Evolutionary conservation across 2,329 filamentous ascomycete genomes (phyloP).

Genomic region (Exophiala bonariae): DNA sequence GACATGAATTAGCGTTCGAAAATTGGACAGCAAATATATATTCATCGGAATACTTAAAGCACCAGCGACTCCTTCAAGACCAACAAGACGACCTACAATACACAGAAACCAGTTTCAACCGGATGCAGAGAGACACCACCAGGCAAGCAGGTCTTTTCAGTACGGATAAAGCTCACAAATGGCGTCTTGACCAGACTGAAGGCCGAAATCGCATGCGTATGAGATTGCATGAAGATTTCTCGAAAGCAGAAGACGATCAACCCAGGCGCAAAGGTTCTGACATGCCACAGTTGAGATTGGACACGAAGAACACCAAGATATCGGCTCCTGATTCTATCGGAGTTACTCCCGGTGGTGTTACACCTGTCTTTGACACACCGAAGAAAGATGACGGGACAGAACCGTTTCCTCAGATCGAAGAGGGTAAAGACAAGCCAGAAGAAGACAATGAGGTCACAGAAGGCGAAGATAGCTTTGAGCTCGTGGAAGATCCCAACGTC

Average conservation of each 20-base stretch:
- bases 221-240: slow-evolving; percentile 72
- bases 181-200: slow-evolving; percentile 94
- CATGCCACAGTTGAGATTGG: slow-evolving; percentile 45
- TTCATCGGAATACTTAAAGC: slow-evolving; percentile 85
- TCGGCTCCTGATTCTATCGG: slow-evolving; percentile 44
- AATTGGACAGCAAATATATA: slow-evolving; percentile 97
- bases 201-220: slow-evolving; percentile 93
- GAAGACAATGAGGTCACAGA: slow-evolving; percentile 37
- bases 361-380: slow-evolving; percentile 17
- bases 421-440: slow-evolving; percentile 30
- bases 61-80: slow-evolving; percentile 85
- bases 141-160: slow-evolving; percentile 81
- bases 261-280: slow-evolving; percentile 75
- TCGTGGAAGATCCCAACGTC: slow-evolving; percentile 90
- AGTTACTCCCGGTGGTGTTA: slow-evolving; percentile 33
- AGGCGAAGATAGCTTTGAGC: slow-evolving; percentile 89
- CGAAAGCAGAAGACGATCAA: slow-evolving; percentile 56
- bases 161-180: slow-evolving; percentile 65
- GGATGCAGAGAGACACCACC: slow-evolving; percentile 74
- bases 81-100: slow-evolving; percentile 87
- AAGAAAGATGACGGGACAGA: slow-evolving; percentile 17
- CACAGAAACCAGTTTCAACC: slow-evolving; percentile 71
- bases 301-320: slow-evolving; percentile 43
- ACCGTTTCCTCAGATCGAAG: slow-evolving; percentile 31
- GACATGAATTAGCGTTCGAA: slow-evolving; percentile 82